Conservation (phyloP, 768 basidiomycete species). For the Mycena vulgaris region DNA sequence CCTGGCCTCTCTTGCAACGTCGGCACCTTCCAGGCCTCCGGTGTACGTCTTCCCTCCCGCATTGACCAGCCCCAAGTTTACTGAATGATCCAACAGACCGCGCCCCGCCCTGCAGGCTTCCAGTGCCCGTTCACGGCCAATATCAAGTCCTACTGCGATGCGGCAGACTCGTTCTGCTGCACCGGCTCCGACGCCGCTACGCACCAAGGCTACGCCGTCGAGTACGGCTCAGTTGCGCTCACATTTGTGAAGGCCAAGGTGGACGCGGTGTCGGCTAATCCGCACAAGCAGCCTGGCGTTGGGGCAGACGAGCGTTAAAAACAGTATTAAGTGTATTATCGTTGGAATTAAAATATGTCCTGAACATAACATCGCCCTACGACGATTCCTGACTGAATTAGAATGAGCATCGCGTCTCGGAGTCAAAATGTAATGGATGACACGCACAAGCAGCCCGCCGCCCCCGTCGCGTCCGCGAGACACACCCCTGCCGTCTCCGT, state of each 20-base stretch:
- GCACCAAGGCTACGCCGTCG: constrained; percentile 51
- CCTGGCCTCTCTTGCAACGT: constrained; percentile 52
- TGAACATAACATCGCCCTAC: too few species aligned
- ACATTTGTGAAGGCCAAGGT: constrained; percentile 49
- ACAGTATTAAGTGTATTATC: too few species aligned
- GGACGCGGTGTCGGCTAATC: too few species aligned
- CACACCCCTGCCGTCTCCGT: constrained; percentile 6
- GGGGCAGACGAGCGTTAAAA: too few species aligned
- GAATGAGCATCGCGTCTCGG: too few species aligned
- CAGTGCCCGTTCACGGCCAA: constrained; percentile 46
- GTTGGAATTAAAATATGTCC: too few species aligned
- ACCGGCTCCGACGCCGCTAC: constrained; percentile 48
- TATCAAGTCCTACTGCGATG: constrained; percentile 53
- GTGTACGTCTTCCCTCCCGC: constrained; percentile 42
- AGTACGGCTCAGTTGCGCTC: constrained; percentile 49
- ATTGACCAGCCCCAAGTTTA: neutral
- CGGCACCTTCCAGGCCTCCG: constrained; percentile 50
- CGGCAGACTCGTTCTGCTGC: constrained; percentile 54
- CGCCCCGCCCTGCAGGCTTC: constrained; percentile 52
- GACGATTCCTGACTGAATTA: too few species aligned
- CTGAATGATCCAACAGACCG: constrained; percentile 41
- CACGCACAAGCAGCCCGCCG: constrained; percentile 24
- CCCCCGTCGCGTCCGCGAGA: constrained; percentile 18
- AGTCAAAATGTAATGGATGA: too few species aligned
- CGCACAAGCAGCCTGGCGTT: too few species aligned